phyloP scores from a whole-genome alignment of 192 early-diverging fungal species.

The Dispira simplex region DNA sequence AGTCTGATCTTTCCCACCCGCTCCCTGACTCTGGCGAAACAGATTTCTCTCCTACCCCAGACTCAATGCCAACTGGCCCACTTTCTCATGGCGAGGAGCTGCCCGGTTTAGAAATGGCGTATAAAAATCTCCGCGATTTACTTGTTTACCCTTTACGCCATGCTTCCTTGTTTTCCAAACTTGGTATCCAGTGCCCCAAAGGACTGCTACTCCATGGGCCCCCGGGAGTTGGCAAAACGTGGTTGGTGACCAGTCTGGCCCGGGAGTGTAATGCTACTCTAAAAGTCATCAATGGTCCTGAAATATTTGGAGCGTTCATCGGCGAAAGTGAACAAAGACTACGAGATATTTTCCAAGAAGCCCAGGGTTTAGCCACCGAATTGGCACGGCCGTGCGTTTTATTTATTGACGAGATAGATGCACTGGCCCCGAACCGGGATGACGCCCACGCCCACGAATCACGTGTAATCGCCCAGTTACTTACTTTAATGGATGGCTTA shows the following conservation, averaged over 20 bases:
- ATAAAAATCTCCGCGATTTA: constrained; percentile 55
- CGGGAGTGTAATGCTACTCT: constrained; percentile 44
- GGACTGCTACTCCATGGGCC: constrained; percentile 84
- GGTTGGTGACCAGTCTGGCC: constrained; percentile 56
- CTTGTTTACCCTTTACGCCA: constrained; percentile 62
- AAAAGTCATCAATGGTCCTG: constrained; percentile 63
- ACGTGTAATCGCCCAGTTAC: constrained; percentile 70
- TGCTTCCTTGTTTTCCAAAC: constrained; percentile 32
- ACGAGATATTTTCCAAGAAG: constrained; percentile 52
- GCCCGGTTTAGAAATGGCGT: constrained; percentile 60
- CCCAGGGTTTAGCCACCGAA: constrained; percentile 23
- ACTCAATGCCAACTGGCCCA: no score
- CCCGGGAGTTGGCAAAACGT: constrained; percentile 92
- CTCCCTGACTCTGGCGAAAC: no score
- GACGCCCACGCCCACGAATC: constrained; percentile 40
- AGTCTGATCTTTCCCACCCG: no score
- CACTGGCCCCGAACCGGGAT: constrained; percentile 22
- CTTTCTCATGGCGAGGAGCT: constrained; percentile 10
- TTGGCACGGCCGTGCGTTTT: constrained; percentile 45
- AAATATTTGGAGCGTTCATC: constrained; percentile 63
- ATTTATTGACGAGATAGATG: constrained; percentile 89
- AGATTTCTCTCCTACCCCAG: no score
- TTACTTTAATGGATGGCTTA: constrained; percentile 83
- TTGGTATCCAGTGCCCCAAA: constrained; percentile 71
- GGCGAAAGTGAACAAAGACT: constrained; percentile 81